Percentiles rank a stretch among this genome's conserved stretches.
phyloP scores from a whole-genome alignment of 345 rosid genomes.

The Dovyalis caffra region DNA sequence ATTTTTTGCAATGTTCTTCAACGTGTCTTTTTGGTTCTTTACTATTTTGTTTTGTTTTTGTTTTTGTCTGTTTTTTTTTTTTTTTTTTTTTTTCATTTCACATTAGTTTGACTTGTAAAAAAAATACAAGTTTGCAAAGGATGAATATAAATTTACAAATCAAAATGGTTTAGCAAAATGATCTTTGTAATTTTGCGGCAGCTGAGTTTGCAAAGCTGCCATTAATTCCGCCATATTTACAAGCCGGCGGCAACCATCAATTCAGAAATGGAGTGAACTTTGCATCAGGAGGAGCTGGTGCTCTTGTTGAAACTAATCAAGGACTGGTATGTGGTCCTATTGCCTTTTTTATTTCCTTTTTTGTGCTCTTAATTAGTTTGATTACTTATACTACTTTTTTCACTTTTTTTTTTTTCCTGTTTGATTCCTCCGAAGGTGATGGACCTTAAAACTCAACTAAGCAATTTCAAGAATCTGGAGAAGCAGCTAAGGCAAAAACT shows the following conservation, averaged over 20 bases:
- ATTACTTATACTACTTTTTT: background rate
- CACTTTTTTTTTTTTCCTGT: background rate
- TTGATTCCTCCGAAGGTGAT: conserved; percentile 30
- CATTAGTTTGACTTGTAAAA: too few relatives aligned
- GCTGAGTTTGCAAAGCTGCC: conserved; percentile 45
- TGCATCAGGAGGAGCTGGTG: conserved; percentile 57
- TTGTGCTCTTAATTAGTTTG: background rate
- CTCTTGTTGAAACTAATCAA: conserved; percentile 35
- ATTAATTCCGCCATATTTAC: conserved; percentile 42
- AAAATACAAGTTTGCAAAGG: too few relatives aligned
- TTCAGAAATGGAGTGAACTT: conserved; percentile 42
- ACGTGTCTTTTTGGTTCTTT: background rate
- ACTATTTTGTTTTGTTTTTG: too few relatives aligned
- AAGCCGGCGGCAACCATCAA: conserved; percentile 26
- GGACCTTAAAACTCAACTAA: conserved; percentile 35
- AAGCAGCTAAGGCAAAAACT: conserved; percentile 28
- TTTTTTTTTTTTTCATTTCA: too few relatives aligned
- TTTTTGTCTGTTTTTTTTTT: too few relatives aligned
- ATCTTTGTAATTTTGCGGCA: conserved; percentile 16
- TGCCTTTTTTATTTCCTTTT: too few relatives aligned
- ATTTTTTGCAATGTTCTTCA: background rate
- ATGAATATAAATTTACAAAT: too few relatives aligned
- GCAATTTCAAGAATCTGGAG: conserved; percentile 32
- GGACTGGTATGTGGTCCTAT: conserved; percentile 31
- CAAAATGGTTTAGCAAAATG: background rate